These are phyloP conservation scores for Penicillium cataractarum DNA, from an alignment of 495 filamentous ascomycete genomes.

Conservation along the genomic window DNA sequence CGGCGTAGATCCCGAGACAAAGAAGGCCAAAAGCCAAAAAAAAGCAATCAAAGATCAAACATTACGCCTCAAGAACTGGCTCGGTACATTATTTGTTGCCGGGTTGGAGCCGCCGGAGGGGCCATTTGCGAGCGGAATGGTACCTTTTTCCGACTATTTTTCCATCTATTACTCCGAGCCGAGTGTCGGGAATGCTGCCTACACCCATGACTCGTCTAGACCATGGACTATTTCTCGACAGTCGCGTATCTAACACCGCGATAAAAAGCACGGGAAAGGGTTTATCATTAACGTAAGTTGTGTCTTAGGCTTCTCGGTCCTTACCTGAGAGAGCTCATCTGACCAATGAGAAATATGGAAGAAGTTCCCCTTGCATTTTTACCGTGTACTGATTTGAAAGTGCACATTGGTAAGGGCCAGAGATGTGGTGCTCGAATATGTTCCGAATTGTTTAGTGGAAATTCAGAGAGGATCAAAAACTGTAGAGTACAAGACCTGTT, in stretches of 20 bases:
- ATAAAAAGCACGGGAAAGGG: background rate
- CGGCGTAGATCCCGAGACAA: background rate
- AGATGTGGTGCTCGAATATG: background rate
- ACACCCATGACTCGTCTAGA: background rate
- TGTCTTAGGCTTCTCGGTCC: too few species aligned
- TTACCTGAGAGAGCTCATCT: background rate
- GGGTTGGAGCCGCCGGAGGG: background rate
- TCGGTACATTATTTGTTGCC: background rate
- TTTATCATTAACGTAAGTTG: too few species aligned
- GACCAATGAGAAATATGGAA: background rate
- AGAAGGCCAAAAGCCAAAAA: background rate
- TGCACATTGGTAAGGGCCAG: background rate
- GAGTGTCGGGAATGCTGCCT: background rate
- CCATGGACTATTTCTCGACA: too few species aligned
- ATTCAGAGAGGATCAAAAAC: background rate
- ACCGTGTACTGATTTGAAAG: too few species aligned
- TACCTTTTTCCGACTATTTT: background rate
- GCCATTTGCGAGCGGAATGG: background rate
- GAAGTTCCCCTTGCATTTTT: background rate
- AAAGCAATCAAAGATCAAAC: background rate
- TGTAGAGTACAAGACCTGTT: background rate
- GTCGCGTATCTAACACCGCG: background rate
- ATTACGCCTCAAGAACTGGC: background rate
- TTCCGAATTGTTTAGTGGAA: too few species aligned
- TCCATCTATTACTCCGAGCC: background rate